A percentile compares a stretch with the other conserved stretches of the same genome.
Conservation (phyloP, 768 basidiomycete species). For the Psilocybe cubensis region DNA sequence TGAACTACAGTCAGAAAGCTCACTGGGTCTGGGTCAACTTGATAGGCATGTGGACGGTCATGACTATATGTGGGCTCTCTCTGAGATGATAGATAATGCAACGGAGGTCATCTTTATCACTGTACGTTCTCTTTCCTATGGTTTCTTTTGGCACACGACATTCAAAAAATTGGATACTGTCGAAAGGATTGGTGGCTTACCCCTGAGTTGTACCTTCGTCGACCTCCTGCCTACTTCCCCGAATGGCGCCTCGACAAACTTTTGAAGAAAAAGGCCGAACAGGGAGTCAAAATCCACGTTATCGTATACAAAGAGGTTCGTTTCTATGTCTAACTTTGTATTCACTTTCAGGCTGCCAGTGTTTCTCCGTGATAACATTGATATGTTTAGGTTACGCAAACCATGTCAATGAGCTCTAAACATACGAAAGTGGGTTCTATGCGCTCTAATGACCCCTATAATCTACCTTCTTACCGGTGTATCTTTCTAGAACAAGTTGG, state of each 20-base stretch:
- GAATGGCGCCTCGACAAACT: conserved; percentile 91
- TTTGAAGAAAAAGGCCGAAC: conserved; percentile 84
- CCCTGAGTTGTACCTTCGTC: conserved; percentile 92
- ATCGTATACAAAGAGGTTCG: conserved; percentile 91
- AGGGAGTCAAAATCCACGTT: conserved; percentile 92
- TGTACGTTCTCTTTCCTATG: conserved; percentile 39
- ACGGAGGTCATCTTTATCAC: conserved; percentile 87
- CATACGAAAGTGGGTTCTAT: conserved; percentile 71
- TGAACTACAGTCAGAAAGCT: too few relatives aligned
- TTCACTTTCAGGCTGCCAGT: neutral
- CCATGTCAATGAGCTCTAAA: conserved; percentile 86
- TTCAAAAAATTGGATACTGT: neutral
- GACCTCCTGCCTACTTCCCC: conserved; percentile 83
- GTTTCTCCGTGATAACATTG: neutral
- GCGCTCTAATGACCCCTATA: neutral
- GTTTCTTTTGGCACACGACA: neutral
- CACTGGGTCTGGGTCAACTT: neutral
- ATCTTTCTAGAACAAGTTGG: conserved; percentile 62
- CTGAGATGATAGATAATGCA: conserved; percentile 85
- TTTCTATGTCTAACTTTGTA: neutral
- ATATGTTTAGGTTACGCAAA: conserved; percentile 75
- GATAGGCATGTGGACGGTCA: conserved; percentile 90
- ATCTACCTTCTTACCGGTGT: neutral
- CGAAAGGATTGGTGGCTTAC: conserved; percentile 90
- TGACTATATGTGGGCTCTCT: conserved; percentile 95